phyloP scores from a whole-genome alignment of 371 early-diverging fungal genomes.

The Mortierella sp. region DNA sequence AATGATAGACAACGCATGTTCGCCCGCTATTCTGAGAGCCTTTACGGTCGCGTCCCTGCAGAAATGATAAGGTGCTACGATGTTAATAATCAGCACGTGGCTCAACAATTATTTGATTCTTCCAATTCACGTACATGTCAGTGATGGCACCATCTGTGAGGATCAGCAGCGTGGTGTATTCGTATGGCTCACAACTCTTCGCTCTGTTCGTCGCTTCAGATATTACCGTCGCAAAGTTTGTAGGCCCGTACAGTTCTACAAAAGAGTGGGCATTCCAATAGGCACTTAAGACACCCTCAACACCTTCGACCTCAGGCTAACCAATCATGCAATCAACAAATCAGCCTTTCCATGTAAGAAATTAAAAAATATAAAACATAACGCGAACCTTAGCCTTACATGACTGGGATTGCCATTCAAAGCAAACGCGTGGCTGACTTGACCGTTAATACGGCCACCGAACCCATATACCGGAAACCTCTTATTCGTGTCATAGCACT shows the following conservation, averaged over 20 bases:
- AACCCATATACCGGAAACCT: conserved; percentile 62
- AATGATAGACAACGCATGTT: conserved; percentile 63
- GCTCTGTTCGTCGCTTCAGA: conserved; percentile 21
- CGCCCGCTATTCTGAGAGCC: conserved; percentile 59
- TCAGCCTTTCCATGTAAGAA: not conserved
- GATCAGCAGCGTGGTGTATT: conserved; percentile 35
- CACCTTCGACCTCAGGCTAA: conserved; percentile 62
- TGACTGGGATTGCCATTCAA: conserved; percentile 55
- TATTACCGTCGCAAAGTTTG: conserved; percentile 64
- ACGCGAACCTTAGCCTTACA: conserved; percentile 14
- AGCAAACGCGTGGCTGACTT: conserved; percentile 59
- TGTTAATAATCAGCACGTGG: not conserved
- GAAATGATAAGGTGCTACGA: not conserved
- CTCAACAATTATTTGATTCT: not conserved
- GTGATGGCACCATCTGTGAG: conserved; percentile 46
- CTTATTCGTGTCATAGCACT: conserved; percentile 54
- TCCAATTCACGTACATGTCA: conserved; percentile 28
- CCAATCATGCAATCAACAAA: too few relatives aligned
- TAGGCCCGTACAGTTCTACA: conserved; percentile 63
- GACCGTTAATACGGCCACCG: conserved; percentile 59
- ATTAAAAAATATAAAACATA: not conserved
- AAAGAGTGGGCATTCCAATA: conserved; percentile 55
- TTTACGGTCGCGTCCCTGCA: conserved; percentile 55
- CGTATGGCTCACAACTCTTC: conserved; percentile 1
- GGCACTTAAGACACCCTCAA: conserved; percentile 59